Percentiles rank a stretch among this genome's conserved stretches.
phyloP scores from a whole-genome alignment of 768 basidiomycete species.

The Cystobasidium onofrii region DNA sequence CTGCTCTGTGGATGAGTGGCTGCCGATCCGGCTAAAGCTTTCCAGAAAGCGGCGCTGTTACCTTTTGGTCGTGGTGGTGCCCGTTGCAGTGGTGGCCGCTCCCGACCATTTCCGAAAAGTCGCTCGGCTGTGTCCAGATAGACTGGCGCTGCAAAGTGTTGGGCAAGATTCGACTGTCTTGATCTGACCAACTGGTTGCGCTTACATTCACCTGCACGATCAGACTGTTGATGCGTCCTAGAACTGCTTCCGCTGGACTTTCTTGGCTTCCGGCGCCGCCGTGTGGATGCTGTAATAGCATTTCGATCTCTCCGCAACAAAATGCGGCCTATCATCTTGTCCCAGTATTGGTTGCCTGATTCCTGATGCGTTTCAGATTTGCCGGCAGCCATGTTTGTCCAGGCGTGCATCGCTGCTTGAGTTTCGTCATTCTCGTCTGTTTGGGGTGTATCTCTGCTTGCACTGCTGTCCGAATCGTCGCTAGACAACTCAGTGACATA shows the following conservation, averaged over 20 bases:
- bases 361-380: neutral
- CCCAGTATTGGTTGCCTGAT: slow-evolving; percentile 1
- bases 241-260: neutral
- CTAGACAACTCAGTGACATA: slow-evolving; percentile 14
- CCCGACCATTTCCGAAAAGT: neutral
- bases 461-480: slow-evolving; percentile 30
- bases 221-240: neutral
- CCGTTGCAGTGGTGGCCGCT: neutral
- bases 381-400: neutral
- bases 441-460: neutral
- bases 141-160: neutral
- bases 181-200: neutral
- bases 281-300: neutral
- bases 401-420: slow-evolving; percentile 6
- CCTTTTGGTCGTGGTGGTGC: neutral
- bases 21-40: neutral
- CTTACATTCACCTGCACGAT: neutral
- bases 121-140: slow-evolving; percentile 11
- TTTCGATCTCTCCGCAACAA: neutral
- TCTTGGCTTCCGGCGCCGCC: neutral
- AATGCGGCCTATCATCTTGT: slow-evolving; percentile 6
- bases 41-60: neutral
- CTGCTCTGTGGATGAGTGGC: neutral
- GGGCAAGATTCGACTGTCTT: neutral
- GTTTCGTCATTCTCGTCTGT: neutral